A percentile compares a stretch with the other conserved stretches of the same genome.
phyloP scores from a whole-genome alignment of 495 filamentous ascomycete genomes.

The Letharia columbiana region DNA sequence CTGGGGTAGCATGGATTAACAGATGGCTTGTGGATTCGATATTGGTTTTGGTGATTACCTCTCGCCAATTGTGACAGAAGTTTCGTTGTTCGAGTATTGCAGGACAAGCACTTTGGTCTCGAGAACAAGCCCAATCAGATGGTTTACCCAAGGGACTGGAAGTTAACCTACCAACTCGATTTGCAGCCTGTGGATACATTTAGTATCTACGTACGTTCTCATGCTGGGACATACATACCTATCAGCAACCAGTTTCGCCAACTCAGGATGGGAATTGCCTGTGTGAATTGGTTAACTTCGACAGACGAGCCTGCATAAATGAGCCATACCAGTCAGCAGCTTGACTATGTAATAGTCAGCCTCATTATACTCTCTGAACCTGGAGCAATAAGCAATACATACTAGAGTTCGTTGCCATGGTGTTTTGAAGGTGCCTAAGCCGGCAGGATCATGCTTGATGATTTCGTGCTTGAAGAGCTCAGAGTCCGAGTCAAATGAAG shows the following conservation, averaged over 20 bases:
- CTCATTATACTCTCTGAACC: not conserved
- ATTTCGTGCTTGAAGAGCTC: not conserved
- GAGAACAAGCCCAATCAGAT: not conserved
- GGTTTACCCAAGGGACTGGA: not conserved
- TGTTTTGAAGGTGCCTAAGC: not conserved
- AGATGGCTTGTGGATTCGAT: not conserved
- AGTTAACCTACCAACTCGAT: slow-evolving; percentile 49
- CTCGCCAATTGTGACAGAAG: slow-evolving; percentile 92
- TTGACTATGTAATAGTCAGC: not conserved
- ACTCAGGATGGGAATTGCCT: slow-evolving; percentile 82
- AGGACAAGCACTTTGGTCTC: slow-evolving; percentile 75
- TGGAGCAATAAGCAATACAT: not conserved
- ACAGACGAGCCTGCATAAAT: not conserved
- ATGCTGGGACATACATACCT: slow-evolving; percentile 45
- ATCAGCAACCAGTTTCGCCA: slow-evolving; percentile 84
- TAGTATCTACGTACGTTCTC: slow-evolving; percentile 1
- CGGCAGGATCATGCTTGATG: not conserved
- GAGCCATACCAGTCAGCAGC: not conserved
- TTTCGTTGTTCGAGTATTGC: slow-evolving; percentile 97
- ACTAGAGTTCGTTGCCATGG: slow-evolving; percentile 1
- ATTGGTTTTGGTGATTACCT: slow-evolving; percentile 39
- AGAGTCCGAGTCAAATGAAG: not conserved
- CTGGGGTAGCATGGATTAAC: not conserved
- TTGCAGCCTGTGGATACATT: slow-evolving; percentile 55
- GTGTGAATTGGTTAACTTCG: not conserved